phyloP scores from a whole-genome alignment of 805 yeast species.

The Yarrowia phangngaensis region DNA sequence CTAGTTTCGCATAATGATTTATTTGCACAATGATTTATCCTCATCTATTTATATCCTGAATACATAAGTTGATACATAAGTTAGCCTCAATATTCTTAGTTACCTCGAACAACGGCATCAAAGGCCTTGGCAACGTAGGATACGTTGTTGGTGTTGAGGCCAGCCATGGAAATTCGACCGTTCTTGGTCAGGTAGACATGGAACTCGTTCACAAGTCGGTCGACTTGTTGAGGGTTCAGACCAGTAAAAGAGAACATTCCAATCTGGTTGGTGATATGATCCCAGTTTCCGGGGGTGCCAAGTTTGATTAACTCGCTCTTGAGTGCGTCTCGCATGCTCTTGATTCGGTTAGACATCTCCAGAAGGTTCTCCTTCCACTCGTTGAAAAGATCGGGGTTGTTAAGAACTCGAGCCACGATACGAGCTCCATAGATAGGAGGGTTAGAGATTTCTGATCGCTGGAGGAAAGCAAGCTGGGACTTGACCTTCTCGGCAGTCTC shows the following conservation, averaged over 20 bases:
- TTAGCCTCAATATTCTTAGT: background rate
- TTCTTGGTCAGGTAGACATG: constrained; percentile 82
- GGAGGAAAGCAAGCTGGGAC: constrained; percentile 77
- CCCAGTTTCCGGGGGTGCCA: constrained; percentile 69
- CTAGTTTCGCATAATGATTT: no score
- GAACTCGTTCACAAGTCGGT: constrained; percentile 61
- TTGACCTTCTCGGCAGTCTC: constrained; percentile 51
- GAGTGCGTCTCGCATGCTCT: constrained; percentile 62
- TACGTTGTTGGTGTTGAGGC: constrained; percentile 76
- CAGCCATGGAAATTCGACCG: constrained; percentile 90
- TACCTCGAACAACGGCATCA: constrained; percentile 35
- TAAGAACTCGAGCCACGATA: constrained; percentile 73
- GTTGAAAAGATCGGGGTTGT: constrained; percentile 52
- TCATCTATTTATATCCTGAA: constrained; percentile 2
- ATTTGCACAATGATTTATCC: no score
- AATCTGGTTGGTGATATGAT: constrained; percentile 78
- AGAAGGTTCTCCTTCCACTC: constrained; percentile 83
- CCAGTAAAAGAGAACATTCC: constrained; percentile 98
- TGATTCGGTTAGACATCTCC: constrained; percentile 74
- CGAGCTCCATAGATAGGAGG: constrained; percentile 95
- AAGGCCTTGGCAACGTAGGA: constrained; percentile 47
- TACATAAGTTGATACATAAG: no score
- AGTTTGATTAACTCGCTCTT: constrained; percentile 55
- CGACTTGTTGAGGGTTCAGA: constrained; percentile 64
- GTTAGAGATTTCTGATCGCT: constrained; percentile 84